Percentiles rank a stretch among this genome's conserved stretches.
Conservation (phyloP, 2,329 filamentous ascomycete genomes). For the Ceratocystis colombiana region DNA sequence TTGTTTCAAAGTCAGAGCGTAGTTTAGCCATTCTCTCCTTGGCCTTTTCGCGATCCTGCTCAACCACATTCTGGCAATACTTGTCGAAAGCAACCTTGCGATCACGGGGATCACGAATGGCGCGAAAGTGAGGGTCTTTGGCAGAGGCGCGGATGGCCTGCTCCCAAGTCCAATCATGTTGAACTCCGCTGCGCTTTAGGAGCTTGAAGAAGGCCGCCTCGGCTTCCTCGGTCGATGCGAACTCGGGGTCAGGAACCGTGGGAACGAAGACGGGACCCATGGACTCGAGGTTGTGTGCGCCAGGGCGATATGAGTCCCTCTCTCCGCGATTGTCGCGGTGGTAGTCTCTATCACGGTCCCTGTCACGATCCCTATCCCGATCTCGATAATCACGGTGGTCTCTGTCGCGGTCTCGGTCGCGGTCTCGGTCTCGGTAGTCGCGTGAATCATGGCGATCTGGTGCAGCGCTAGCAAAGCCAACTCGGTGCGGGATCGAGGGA, state of each 20-base stretch:
- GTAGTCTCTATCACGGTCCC: slow-evolving; percentile 35
- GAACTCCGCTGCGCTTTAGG: slow-evolving; percentile 71
- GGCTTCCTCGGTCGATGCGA: slow-evolving; percentile 71
- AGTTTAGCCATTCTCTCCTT: slow-evolving; percentile 89
- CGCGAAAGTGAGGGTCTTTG: slow-evolving; percentile 84
- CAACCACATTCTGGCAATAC: slow-evolving; percentile 79
- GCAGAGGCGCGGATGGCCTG: slow-evolving; percentile 77
- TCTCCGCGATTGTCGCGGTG: slow-evolving; percentile 29
- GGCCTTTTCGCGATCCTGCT: slow-evolving; percentile 87
- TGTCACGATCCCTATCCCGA: slow-evolving; percentile 28
- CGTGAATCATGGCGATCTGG: slow-evolving; percentile 31
- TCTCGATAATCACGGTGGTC: slow-evolving; percentile 30
- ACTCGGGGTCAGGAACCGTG: slow-evolving; percentile 63
- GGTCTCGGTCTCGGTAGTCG: slow-evolving; percentile 29
- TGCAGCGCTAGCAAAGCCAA: slow-evolving; percentile 33
- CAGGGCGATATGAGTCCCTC: slow-evolving; percentile 31
- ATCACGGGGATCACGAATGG: slow-evolving; percentile 85
- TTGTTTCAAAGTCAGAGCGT: slow-evolving; percentile 84
- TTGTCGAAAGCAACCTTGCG: slow-evolving; percentile 88
- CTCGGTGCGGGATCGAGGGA: slow-evolving; percentile 37
- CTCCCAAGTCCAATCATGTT: slow-evolving; percentile 88
- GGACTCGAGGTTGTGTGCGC: slow-evolving; percentile 16
- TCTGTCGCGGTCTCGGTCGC: slow-evolving; percentile 25
- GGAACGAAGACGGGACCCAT: slow-evolving; percentile 39
- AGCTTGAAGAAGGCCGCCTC: slow-evolving; percentile 90